Percentiles rank a stretch among this genome's conserved stretches.
phyloP scores from a whole-genome alignment of 2,329 filamentous ascomycete species.

The Ophiostoma ips region DNA sequence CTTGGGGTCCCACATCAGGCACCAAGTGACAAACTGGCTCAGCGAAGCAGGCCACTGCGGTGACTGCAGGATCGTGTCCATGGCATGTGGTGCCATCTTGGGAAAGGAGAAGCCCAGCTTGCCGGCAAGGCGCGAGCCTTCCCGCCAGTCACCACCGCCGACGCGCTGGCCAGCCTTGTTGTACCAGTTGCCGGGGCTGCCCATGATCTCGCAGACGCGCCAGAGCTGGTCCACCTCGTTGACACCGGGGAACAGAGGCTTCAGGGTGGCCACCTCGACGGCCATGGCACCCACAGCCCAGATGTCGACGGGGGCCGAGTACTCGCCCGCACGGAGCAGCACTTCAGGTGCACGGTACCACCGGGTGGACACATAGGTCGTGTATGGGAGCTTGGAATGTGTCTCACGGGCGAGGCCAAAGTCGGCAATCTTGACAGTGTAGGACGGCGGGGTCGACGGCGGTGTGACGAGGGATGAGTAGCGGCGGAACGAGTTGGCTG shows the following conservation, averaged over 20 bases:
- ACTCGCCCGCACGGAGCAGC: slow-evolving; percentile 82
- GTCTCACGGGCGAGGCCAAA: slow-evolving; percentile 97
- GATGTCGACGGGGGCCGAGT: slow-evolving; percentile 94
- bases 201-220: slow-evolving; percentile 99
- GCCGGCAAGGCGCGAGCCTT: slow-evolving; percentile 79
- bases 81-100: slow-evolving; percentile 95
- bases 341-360: slow-evolving; percentile 98
- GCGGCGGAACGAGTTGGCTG: slow-evolving; percentile 71
- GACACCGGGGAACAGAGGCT: slow-evolving; percentile 90
- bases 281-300: slow-evolving; percentile 99
- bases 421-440: slow-evolving; percentile 96
- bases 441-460: slow-evolving; percentile 81
- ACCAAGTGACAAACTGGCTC: slow-evolving; percentile 93
- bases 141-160: slow-evolving; percentile 93
- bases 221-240: slow-evolving; percentile 99
- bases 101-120: slow-evolving; percentile 98
- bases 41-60: slow-evolving; percentile 86
- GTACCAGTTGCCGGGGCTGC: slow-evolving; percentile 95
- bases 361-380: slow-evolving; percentile 92
- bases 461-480: slow-evolving; percentile 91
- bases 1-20: slow-evolving; percentile 97
- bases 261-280: slow-evolving; percentile 90
- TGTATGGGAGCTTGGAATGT: slow-evolving; percentile 91
- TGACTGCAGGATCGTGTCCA: slow-evolving; percentile 82
- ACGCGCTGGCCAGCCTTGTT: slow-evolving; percentile 78